Base-by-base conservation (phyloP, 176 grass and related monocot genomes). In the Bonia amplexicaulis region DNA sequence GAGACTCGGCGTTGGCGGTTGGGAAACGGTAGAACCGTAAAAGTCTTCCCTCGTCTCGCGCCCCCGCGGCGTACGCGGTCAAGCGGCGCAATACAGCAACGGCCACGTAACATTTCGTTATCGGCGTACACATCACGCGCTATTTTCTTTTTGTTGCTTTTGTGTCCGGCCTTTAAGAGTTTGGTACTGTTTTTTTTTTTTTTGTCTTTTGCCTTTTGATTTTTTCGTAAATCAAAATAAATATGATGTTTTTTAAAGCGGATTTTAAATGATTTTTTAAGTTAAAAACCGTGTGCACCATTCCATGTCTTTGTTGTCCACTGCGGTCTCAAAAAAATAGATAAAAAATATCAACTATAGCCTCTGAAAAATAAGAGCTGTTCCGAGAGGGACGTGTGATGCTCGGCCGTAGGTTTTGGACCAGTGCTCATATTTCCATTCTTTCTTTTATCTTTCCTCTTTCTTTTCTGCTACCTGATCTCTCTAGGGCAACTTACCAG, bases 311-410 rank as follows among this genome's bases (percentile, higher is more conserved):
- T 33, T 1, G 0, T 33, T 0, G 31, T 33, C 1, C 31, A 1
- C 3, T 33, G 0, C 3, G 0, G 0, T 33, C 0, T 33, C 0
- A 33, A 33, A 2, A 33, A 33, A 33, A 33, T 33, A 33, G 31
- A 33, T 33, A 33, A 33, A 33, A 33, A 33, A 3, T 0, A 33
- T 33, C 2, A 33, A 33, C 3, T 1, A 3, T 33, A 33, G 3
- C 3, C 31, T 33, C n/a, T n/a, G n/a, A 33, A 33, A 33, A 33
- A 3, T 33, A 0, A 33, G 3, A 33, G 65, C 54, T 65, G 65
- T 27, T 5, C 13, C 64, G 73, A 86, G 15, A 71, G 79, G 58
- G 79, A 83, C 84, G 11, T 61, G 55, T 41, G 54, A 48, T 31
- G 69, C 47, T 22, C 19, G 10, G 12, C n/a, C 25, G 26, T 46